Evolutionary conservation across 1,284 basidiomycete species (phyloP).

Genomic region (Trichosporon asahii): DNA sequence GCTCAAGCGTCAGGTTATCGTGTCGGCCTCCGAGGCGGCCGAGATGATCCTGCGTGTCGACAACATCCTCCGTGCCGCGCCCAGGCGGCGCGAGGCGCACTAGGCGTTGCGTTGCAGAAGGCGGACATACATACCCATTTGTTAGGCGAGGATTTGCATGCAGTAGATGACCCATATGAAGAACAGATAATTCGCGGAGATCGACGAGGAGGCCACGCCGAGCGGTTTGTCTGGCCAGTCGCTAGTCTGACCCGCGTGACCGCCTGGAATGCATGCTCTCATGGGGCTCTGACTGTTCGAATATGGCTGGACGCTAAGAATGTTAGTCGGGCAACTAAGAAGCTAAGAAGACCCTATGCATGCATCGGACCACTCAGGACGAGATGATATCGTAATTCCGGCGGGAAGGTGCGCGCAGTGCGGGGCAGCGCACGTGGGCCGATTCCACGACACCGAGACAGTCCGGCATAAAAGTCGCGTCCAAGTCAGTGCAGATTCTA

Average conservation of each 20-base stretch:
- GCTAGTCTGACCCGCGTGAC: no score
- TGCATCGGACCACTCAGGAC: not conserved
- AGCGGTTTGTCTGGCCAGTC: not conserved
- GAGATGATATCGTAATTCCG: not conserved
- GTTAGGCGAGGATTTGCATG: slow-evolving; percentile 11
- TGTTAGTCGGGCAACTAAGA: not conserved
- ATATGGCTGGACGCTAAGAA: not conserved
- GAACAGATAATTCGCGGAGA: not conserved
- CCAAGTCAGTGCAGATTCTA: not conserved
- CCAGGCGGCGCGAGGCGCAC: slow-evolving; percentile 58
- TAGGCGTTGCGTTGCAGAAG: slow-evolving; percentile 17
- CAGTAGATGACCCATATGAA: slow-evolving; percentile 11
- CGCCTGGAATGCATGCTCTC: not conserved
- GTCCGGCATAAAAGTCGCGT: slow-evolving; percentile 7
- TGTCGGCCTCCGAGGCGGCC: slow-evolving; percentile 91
- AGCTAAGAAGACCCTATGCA: not conserved
- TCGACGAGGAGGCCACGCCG: not conserved
- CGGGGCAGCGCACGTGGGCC: slow-evolving; percentile 4
- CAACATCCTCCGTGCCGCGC: slow-evolving; percentile 59
- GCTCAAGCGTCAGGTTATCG: slow-evolving; percentile 90
- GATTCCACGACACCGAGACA: not conserved
- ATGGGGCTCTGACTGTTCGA: not conserved
- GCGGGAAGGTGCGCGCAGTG: not conserved
- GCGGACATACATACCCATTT: slow-evolving; percentile 6
- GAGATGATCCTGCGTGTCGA: slow-evolving; percentile 69